phyloP scores from a whole-genome alignment of 371 early-diverging fungal genomes.

The Rhizoclosmatium hyalinum region DNA sequence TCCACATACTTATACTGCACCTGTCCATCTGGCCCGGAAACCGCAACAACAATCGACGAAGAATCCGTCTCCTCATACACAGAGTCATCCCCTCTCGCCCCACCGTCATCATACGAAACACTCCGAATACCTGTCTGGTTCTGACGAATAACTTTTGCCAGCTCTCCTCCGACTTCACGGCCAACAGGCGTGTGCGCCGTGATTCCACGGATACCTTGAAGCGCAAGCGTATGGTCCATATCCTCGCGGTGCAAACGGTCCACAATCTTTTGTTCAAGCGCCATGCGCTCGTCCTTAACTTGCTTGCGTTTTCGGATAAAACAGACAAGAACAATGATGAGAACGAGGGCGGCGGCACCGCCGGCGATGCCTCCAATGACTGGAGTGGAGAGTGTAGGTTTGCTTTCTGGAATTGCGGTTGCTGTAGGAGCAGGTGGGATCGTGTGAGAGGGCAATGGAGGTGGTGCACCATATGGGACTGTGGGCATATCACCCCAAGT shows the following conservation, averaged over 20 bases:
- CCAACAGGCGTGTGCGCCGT: not conserved
- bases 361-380: conserved; percentile 13
- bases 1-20: not conserved
- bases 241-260: conserved; percentile 19
- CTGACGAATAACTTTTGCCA: conserved; percentile 13
- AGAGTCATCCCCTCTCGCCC: conserved; percentile 3
- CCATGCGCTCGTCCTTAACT: not conserved
- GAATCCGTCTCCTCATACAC: not conserved
- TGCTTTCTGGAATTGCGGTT: not conserved
- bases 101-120: conserved; percentile 1
- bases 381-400: not conserved
- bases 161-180: conserved; percentile 24
- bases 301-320: not conserved
- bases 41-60: not conserved
- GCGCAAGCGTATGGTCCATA: conserved; percentile 3
- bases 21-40: not conserved
- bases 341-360: conserved; percentile 12
- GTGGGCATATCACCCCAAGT: conserved; percentile 22
- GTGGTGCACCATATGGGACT: conserved; percentile 2
- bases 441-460: conserved; percentile 9
- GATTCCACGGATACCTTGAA: conserved; percentile 11
- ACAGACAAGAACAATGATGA: not conserved
- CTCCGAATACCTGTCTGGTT: conserved; percentile 12
- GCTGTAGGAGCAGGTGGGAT: not conserved
- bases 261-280: conserved; percentile 19